Base-by-base conservation (phyloP, 2,329 filamentous ascomycete genomes). In the Blastomyces gilchristii region DNA sequence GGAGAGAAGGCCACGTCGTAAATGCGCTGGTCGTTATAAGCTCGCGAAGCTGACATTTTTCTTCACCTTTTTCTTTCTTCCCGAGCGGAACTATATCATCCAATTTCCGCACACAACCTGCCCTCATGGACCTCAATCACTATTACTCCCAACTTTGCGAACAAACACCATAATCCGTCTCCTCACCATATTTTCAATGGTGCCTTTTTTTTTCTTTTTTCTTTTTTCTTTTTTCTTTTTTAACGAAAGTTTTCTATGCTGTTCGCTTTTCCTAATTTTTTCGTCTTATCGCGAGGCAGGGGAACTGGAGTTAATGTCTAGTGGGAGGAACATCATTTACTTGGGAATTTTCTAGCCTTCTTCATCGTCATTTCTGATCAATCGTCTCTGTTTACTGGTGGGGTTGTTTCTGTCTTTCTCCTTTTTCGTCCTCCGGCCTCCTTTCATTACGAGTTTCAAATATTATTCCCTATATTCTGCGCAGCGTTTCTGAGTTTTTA, bases 1-100 rank as follows among this genome's bases (percentile, higher is more conserved):
- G 90, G 89, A 83, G 86, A 69, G 81, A 83, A 65, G 88, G 86
- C 45, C 83, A 94, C 71, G 80, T 94, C 43, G 77, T 96, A 62
- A 94, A 92, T 72, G 91, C 87, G 28, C 79, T 94, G 64, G 86
- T 78, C 39, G 86, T 78, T 39, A 52, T 67, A 6, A 67, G 66
- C 28, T 37, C 58, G 8, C 57, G 22, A 16, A 59, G n/a, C 18
- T 59, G 57, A 59, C 57, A 50, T 50, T 50, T 50, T 5, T 28
- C 8, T 11, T 49, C 18, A 3, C 25, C 9, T 14, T 12, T 50
- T 50, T 12, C 12, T 34, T 34, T 1, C 6, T 22, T 22, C 31
- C 31, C 31, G 31, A 34, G 31, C 11, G 25, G 25, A 28, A 25
- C 1, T 22, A 47, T 52, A 22, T 22, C n/a, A 54, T 16, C 31